Percentiles rank a stretch among this genome's conserved stretches.
Conservation (phyloP, 2,329 filamentous ascomycete species). For the Verticillium zaregamsianum region DNA sequence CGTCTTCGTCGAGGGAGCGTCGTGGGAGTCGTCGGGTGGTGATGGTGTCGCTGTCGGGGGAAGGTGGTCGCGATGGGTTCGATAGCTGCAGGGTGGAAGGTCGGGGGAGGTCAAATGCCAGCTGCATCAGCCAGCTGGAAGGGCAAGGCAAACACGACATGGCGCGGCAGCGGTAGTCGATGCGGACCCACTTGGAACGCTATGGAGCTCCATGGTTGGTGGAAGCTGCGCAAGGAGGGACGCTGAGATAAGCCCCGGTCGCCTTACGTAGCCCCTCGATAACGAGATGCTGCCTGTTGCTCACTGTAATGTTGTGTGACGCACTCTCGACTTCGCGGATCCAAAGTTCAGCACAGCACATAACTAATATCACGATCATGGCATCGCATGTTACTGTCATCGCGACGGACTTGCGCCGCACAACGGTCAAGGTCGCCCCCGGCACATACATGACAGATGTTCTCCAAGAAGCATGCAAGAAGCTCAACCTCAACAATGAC, state of each 20-base stretch:
- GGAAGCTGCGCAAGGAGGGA: slow-evolving; percentile 8
- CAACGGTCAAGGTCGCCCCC: slow-evolving; percentile 78
- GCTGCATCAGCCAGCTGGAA: slow-evolving; percentile 11
- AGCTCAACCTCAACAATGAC: slow-evolving; percentile 68
- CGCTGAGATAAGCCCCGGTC: background rate
- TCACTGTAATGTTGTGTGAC: background rate
- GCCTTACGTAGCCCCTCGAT: background rate
- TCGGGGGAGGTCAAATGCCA: slow-evolving; percentile 6
- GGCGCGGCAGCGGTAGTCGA: slow-evolving; percentile 27
- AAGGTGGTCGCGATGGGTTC: slow-evolving; percentile 15
- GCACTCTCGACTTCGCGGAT: background rate
- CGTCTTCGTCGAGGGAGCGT: slow-evolving; percentile 5
- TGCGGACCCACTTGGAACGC: background rate
- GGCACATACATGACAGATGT: slow-evolving; percentile 80
- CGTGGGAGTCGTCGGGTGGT: slow-evolving; percentile 7
- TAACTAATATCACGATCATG: slow-evolving; percentile 46
- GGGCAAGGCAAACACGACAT: slow-evolving; percentile 39
- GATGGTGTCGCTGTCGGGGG: slow-evolving; percentile 13
- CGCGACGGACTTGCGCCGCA: slow-evolving; percentile 71
- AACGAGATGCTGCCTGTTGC: background rate
- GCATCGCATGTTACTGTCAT: slow-evolving; percentile 86
- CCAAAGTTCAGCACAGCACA: too few relatives aligned
- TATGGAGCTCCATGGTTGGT: slow-evolving; percentile 14
- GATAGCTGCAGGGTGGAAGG: slow-evolving; percentile 22
- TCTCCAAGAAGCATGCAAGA: slow-evolving; percentile 80